A percentile compares a stretch with the other conserved stretches of the same genome.
These are phyloP conservation scores for Coemansia sp. DNA, from an alignment of 192 early-diverging fungal genomes.

Conservation along the genomic window DNA sequence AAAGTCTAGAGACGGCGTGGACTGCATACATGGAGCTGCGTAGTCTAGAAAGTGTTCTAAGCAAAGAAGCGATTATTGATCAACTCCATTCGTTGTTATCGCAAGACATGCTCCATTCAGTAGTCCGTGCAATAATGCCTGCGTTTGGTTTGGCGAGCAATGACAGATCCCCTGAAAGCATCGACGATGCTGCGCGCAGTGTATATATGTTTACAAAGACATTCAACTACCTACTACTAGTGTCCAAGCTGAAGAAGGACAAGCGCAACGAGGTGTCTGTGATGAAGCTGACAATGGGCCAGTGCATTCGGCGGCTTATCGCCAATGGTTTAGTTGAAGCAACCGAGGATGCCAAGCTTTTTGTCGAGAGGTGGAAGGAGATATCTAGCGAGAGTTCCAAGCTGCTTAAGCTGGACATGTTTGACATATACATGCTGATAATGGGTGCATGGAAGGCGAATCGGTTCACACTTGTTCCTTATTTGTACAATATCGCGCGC, in stretches of 20 bases:
- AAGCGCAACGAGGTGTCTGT: slow-evolving; percentile 32
- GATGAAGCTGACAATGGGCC: slow-evolving; percentile 39
- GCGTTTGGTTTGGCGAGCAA: neutral
- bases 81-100: slow-evolving; percentile 22
- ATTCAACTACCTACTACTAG: slow-evolving; percentile 35
- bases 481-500: slow-evolving; percentile 37
- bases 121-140: slow-evolving; percentile 27
- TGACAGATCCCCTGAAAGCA: neutral
- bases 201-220: slow-evolving; percentile 44
- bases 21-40: slow-evolving; percentile 29
- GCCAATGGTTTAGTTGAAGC: slow-evolving; percentile 13
- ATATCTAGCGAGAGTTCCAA: slow-evolving; percentile 28
- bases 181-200: slow-evolving; percentile 17
- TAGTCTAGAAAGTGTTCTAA: slow-evolving; percentile 26
- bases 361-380: slow-evolving; percentile 25
- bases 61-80: slow-evolving; percentile 11
- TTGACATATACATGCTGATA: slow-evolving; percentile 37
- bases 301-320: slow-evolving; percentile 40
- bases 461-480: slow-evolving; percentile 33
- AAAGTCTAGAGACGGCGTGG: slow-evolving; percentile 31
- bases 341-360: slow-evolving; percentile 15
- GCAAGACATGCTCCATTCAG: slow-evolving; percentile 1
- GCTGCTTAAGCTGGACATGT: slow-evolving; percentile 21
- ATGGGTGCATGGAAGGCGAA: slow-evolving; percentile 50
- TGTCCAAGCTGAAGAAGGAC: slow-evolving; percentile 25